Base-by-base conservation (phyloP, 2,329 filamentous ascomycete genomes). In the Paraconiothyrium sp. region DNA sequence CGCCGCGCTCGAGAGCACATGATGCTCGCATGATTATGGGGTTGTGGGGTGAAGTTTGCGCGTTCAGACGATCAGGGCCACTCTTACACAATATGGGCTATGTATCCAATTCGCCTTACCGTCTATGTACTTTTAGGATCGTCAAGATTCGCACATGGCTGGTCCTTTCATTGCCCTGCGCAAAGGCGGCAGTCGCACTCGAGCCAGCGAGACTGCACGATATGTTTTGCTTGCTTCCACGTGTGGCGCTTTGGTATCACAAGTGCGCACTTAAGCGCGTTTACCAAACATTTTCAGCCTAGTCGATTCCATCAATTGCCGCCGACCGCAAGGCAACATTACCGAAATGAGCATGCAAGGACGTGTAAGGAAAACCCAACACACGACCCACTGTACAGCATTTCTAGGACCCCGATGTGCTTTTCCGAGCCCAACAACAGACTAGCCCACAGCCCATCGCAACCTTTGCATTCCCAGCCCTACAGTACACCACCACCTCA, bases 41-140 rank as follows among this genome's bases (percentile, higher is more conserved):
- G 37, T 54, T 43, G 35, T 43, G 35, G 35, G 50, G 50, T 43
- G 24, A 30, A 30, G 50, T 10, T 43, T 43, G 27, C 37, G 50
- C 35, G 50, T 54, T 54, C 50, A 43, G 35, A 35, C 50, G 50
- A 41, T 54, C 50, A 22, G 35, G 22, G 2, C 24, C 37, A 35
- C 6, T 22, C 14, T 16, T 7, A 50, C 35, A 24, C 30, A 30
- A 2, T 44, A 20, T 20, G 20, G 20, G 20, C 20, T 20, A 20
- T 20, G 20, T 20, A 10, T 49, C 10, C 47, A 32, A 49, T 20
- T n/a, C 30, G 30, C 47, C n/a, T 46, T 24, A 13, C 43, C 11
- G 20, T 10, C 8, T 20, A n/a, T n/a, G n/a, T n/a, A 20, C 43
- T 48, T 14, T 48, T 32, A n/a, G 11, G 46, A 48, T 30, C 5